Evolutionary conservation across 2,329 filamentous ascomycete genomes (phyloP).

Genomic region (Xylaria sp.): DNA sequence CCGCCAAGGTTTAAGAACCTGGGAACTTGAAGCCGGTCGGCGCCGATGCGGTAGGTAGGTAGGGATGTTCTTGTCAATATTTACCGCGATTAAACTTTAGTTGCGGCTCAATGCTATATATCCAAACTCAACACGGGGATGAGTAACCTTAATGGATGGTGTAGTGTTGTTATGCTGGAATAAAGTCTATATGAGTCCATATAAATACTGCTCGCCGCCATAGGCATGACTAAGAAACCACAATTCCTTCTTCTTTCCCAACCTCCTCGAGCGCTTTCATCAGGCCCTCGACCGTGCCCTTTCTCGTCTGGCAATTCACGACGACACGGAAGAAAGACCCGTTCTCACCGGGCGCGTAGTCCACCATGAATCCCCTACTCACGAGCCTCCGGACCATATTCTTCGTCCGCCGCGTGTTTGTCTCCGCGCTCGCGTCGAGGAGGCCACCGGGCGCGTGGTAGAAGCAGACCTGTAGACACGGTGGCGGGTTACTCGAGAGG

Average conservation of each 20-base stretch:
- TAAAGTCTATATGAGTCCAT: neutral
- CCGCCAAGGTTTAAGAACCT: no score
- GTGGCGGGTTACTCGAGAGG: conserved; percentile 79
- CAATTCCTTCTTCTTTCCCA: conserved; percentile 36
- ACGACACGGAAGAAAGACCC: conserved; percentile 70
- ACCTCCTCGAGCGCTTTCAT: conserved; percentile 45
- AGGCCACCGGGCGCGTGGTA: conserved; percentile 75
- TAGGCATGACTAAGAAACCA: neutral
- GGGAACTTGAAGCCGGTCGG: no score
- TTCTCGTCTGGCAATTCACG: conserved; percentile 65
- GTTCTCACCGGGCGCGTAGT: conserved; percentile 66
- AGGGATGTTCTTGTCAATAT: neutral
- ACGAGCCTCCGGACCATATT: conserved; percentile 61
- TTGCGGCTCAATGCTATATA: neutral
- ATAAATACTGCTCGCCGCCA: neutral
- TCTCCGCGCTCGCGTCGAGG: conserved; percentile 54
- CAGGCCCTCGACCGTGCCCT: conserved; percentile 57
- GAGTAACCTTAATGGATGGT: neutral
- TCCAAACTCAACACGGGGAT: neutral
- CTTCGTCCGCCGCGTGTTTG: conserved; percentile 62
- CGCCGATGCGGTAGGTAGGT: neutral
- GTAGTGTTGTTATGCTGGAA: neutral
- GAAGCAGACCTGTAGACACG: conserved; percentile 95
- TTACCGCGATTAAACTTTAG: neutral
- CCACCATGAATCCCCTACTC: conserved; percentile 66